Evolutionary conservation across 495 filamentous ascomycete genomes (phyloP).

Genomic region (Hyphodiscus hymeniophilus): DNA sequence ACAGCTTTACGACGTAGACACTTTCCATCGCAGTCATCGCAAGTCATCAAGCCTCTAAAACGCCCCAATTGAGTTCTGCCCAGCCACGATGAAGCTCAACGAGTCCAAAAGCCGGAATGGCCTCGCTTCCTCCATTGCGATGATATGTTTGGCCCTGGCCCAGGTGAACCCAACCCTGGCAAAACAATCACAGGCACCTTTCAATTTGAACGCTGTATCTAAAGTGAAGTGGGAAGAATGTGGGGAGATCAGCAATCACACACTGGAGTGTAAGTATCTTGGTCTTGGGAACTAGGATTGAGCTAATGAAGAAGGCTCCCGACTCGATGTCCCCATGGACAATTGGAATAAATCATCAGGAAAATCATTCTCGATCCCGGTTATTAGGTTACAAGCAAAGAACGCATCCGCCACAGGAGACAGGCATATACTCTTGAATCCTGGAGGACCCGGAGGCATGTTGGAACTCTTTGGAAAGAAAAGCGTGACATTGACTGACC

Average conservation of each 20-base stretch:
- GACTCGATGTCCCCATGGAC: slow-evolving; percentile 35
- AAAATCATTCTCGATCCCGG: slow-evolving; percentile 34
- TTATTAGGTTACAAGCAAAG: slow-evolving; percentile 31
- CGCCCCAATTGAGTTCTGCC: no score
- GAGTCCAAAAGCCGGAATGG: no score
- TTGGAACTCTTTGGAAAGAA: not conserved
- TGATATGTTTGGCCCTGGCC: not conserved
- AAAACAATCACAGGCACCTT: not conserved
- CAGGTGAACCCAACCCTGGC: not conserved
- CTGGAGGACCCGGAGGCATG: slow-evolving; percentile 33
- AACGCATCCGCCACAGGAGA: slow-evolving; percentile 23
- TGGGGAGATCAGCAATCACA: not conserved
- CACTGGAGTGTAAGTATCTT: not conserved
- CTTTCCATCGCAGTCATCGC: no score
- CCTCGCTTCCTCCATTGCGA: no score
- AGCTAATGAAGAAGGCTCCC: not conserved
- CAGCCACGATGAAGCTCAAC: no score
- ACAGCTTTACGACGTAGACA: no score
- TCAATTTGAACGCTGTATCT: not conserved
- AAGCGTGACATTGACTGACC: not conserved
- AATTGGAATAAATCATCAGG: slow-evolving; percentile 31
- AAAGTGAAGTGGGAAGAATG: not conserved
- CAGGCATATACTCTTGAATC: slow-evolving; percentile 37
- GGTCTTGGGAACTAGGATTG: not conserved
- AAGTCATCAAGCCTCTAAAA: no score